Conservation (phyloP, 2,329 filamentous ascomycete species). For the Anthostomella pinea region DNA sequence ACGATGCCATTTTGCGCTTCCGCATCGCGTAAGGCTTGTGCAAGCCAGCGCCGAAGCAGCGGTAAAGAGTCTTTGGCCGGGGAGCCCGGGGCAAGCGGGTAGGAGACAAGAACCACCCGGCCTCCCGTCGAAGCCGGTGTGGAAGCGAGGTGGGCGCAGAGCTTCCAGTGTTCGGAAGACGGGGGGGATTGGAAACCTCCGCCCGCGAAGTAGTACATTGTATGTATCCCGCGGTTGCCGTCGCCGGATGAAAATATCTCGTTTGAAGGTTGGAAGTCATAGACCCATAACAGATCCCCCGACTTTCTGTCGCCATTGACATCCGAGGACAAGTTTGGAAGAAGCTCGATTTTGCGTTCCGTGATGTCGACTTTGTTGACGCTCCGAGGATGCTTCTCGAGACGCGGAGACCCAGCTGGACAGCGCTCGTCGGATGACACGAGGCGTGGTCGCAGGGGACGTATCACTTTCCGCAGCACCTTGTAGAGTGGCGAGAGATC, state of each 20-base stretch:
- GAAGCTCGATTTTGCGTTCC: constrained; percentile 11
- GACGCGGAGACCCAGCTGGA: constrained; percentile 15
- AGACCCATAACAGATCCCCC: constrained; percentile 13
- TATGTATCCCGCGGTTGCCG: constrained; percentile 3
- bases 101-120: constrained; percentile 46
- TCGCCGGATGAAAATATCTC: too few species aligned
- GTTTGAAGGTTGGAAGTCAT: constrained; percentile 12
- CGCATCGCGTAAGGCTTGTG: constrained; percentile 37
- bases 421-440: constrained; percentile 8
- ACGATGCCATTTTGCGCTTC: constrained; percentile 38
- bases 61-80: constrained; percentile 49
- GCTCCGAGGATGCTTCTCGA: constrained; percentile 7
- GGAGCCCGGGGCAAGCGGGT: constrained; percentile 52
- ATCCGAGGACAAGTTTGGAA: neutral
- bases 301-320: neutral
- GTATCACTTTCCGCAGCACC: constrained; percentile 13
- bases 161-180: constrained; percentile 48
- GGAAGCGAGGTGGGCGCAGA: constrained; percentile 43
- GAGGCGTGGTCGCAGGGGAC: constrained; percentile 17
- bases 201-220: constrained; percentile 53
- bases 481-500: constrained; percentile 19
- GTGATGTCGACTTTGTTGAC: constrained; percentile 9
- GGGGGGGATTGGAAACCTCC: constrained; percentile 55
- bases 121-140: constrained; percentile 35
- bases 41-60: constrained; percentile 43